Percentiles rank a stretch among this genome's conserved stretches.
Conservation (phyloP, 2,329 filamentous ascomycete species). For the Aspergillus sp. region DNA sequence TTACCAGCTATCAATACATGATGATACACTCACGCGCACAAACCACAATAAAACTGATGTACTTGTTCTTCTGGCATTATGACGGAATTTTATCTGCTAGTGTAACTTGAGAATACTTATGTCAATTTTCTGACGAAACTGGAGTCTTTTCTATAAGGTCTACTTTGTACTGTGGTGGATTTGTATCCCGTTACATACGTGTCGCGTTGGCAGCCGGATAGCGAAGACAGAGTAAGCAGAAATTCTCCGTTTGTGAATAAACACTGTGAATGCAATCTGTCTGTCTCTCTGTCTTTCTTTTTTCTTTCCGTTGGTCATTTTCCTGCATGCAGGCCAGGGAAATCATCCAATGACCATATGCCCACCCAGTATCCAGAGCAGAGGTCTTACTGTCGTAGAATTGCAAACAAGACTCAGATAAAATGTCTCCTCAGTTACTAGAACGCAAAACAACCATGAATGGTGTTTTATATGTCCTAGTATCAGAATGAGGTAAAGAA, state of each 20-base stretch:
- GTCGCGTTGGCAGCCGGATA: not conserved
- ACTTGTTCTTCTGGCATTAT: too few species aligned
- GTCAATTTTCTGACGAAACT: not conserved
- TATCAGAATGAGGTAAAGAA: constrained; percentile 6
- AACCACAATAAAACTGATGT: not conserved
- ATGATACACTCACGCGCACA: not conserved
- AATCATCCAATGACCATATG: not conserved
- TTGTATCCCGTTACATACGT: too few species aligned
- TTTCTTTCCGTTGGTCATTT: not conserved
- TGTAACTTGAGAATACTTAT: not conserved
- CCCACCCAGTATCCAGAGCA: not conserved
- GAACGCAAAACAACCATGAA: not conserved
- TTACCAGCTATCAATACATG: not conserved
- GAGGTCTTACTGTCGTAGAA: not conserved
- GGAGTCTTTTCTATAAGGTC: not conserved
- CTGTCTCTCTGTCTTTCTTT: not conserved
- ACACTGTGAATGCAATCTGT: not conserved
- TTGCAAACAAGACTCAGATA: not conserved
- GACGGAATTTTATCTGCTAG: not conserved
- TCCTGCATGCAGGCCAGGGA: not conserved
- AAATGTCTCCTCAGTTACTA: not conserved
- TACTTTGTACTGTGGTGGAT: not conserved
- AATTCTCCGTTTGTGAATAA: not conserved
- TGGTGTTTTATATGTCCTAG: not conserved
- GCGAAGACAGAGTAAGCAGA: not conserved